These are phyloP conservation scores for Pyrus communis DNA, from an alignment of 306 rosid genomes.

Conservation along the genomic window DNA sequence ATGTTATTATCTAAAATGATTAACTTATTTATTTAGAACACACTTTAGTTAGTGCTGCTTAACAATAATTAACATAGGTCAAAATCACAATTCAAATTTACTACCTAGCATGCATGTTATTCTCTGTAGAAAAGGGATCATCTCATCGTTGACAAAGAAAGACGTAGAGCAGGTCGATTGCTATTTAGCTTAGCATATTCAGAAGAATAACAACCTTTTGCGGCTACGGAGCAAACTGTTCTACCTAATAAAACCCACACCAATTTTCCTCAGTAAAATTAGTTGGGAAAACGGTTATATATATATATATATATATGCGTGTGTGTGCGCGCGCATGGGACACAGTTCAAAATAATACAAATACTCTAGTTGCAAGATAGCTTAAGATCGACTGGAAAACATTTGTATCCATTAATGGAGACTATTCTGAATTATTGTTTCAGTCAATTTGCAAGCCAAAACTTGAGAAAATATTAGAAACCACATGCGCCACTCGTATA, in stretches of 20 bases:
- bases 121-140: neutral
- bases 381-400: no score
- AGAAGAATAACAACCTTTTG: neutral
- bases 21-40: constrained; percentile 2
- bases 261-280: no score
- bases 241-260: neutral
- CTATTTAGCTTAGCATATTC: neutral
- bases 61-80: neutral
- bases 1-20: constrained; percentile 9
- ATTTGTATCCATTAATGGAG: no score
- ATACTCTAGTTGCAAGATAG: neutral
- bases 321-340: no score
- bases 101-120: neutral
- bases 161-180: neutral
- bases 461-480: no score
- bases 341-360: no score
- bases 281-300: neutral
- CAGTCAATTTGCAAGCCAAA: neutral
- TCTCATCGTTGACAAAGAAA: neutral
- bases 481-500: no score
- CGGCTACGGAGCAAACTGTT: neutral
- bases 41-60: constrained; percentile 5
- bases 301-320: no score
- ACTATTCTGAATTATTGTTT: no score
- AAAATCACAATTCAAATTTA: constrained; percentile 4